Conservation (phyloP, 768 basidiomycete species). For the Xerocomellus intermedius region DNA sequence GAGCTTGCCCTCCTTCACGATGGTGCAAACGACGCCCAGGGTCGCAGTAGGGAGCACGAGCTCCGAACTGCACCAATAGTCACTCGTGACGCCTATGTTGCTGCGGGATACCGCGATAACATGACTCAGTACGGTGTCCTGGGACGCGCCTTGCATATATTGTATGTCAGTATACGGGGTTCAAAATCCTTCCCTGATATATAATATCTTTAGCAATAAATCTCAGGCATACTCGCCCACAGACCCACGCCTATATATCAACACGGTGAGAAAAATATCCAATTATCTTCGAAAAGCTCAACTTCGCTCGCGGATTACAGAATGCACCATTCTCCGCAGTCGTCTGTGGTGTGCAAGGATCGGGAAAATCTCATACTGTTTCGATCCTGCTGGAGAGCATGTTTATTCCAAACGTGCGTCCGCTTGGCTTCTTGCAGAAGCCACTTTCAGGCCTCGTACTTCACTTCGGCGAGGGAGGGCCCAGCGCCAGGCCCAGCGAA, state of each 20-base stretch:
- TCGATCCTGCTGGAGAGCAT: constrained; percentile 69
- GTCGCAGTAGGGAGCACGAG: constrained; percentile 32
- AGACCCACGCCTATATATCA: constrained; percentile 62
- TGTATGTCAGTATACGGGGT: constrained; percentile 38
- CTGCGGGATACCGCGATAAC: constrained; percentile 32
- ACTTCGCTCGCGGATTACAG: constrained; percentile 31
- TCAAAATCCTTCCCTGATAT: not conserved
- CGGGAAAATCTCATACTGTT: constrained; percentile 73
- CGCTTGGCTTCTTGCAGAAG: constrained; percentile 51
- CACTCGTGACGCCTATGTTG: constrained; percentile 47
- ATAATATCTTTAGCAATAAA: constrained; percentile 25
- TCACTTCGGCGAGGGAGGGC: constrained; percentile 69
- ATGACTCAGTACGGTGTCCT: constrained; percentile 62
- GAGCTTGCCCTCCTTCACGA: constrained; percentile 35
- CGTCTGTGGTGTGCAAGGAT: constrained; percentile 77
- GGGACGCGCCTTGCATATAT: constrained; percentile 45
- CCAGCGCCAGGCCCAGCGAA: constrained; percentile 56
- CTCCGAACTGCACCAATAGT: constrained; percentile 49
- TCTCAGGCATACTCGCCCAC: constrained; percentile 29
- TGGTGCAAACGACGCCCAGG: constrained; percentile 11
- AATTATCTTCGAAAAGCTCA: not conserved
- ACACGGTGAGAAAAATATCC: constrained; percentile 47
- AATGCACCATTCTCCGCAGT: constrained; percentile 73
- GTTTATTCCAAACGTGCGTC: constrained; percentile 51
- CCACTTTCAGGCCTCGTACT: constrained; percentile 63